Base-by-base conservation (phyloP, 768 basidiomycete species). In the Coprinopsis sp. region DNA sequence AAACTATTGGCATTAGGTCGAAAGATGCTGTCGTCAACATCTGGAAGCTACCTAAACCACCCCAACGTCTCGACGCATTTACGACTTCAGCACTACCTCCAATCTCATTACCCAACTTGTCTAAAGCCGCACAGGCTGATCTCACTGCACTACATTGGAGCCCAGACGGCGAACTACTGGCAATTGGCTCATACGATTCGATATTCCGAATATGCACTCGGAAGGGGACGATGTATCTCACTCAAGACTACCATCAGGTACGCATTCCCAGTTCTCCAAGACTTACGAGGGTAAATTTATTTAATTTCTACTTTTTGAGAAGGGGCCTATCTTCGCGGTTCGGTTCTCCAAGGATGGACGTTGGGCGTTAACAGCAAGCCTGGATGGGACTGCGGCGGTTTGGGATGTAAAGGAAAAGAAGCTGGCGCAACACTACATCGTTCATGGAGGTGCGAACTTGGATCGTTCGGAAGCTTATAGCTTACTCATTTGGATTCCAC, bases 241-340 rank as follows among this genome's bases (percentile, higher is more conserved):
- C 73, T 22, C 73, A 82, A 57, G 61, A 69, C 24, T 76, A 79
- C 49, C 87, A 90, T 55, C 69, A 81, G 76, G 87, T 87, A 67
- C 63, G 68, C 14, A 38, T 37, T 25, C 24, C 27, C 29, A 28
- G 46, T 31, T 36, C 21, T 43, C 36, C 33, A 24, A 22, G 19
- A 29, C 27, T 33, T 23, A 40, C 43, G 38, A 33, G 21, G 41
- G 52, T 50, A n/a, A 58, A 59, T 44, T 63, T 54, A 54, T 51
- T 38, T 57, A 44, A 54, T 56, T 53, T 49, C 46, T 66, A 58
- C 55, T 48, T 63, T 63, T 46, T 36, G 71, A 66, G 65, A 71
- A 90, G 86, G 87, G 81, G 46, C 84, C 88, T 24, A 82, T 91
- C 61, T 91, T 91, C 58, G 78, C 87, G 33, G 76, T 81, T 36